Evolutionary conservation across 805 yeast species (phyloP).

Genomic region (Vanderwaltozyma tropicalis): DNA sequence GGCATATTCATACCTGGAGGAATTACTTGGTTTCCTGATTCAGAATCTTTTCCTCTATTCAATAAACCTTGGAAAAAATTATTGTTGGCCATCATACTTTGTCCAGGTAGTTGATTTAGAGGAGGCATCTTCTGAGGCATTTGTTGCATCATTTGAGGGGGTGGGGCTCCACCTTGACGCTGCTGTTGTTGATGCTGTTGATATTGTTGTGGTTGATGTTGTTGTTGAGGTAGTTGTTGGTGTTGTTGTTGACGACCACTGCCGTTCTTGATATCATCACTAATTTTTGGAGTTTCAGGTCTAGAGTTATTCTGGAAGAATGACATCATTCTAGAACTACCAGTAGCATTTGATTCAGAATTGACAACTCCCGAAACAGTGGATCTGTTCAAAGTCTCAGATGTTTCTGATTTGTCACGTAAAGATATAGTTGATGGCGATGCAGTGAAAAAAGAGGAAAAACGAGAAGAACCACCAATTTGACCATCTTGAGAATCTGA

Average conservation of each 20-base stretch:
- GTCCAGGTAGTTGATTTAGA: neutral
- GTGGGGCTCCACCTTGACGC: conserved; percentile 2
- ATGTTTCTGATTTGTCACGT: conserved; percentile 1
- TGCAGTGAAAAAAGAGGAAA: conserved; percentile 28
- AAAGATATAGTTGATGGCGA: conserved; percentile 8
- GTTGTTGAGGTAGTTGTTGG: neutral
- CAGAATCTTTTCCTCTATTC: conserved; percentile 17
- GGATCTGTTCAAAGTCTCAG: neutral
- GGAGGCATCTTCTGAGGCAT: neutral
- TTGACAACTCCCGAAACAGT: neutral
- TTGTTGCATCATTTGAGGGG: conserved; percentile 8
- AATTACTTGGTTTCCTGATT: conserved; percentile 5
- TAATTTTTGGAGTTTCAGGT: conserved; percentile 4
- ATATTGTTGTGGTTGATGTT: conserved; percentile 3
- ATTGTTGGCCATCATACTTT: conserved; percentile 12
- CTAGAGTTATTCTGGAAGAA: conserved; percentile 18
- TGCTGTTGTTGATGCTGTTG: neutral
- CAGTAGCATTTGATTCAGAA: conserved; percentile 4
- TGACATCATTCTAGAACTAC: conserved; percentile 25
- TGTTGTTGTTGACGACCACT: conserved; percentile 1
- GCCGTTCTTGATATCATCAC: neutral
- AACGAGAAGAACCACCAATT: conserved; percentile 22
- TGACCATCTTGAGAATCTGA: neutral
- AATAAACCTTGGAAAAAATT: conserved; percentile 25
- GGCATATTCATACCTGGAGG: conserved; percentile 8